Evolutionary conservation across 768 basidiomycete genomes (phyloP).

Genomic region (Strobilomyces echinocephalus): DNA sequence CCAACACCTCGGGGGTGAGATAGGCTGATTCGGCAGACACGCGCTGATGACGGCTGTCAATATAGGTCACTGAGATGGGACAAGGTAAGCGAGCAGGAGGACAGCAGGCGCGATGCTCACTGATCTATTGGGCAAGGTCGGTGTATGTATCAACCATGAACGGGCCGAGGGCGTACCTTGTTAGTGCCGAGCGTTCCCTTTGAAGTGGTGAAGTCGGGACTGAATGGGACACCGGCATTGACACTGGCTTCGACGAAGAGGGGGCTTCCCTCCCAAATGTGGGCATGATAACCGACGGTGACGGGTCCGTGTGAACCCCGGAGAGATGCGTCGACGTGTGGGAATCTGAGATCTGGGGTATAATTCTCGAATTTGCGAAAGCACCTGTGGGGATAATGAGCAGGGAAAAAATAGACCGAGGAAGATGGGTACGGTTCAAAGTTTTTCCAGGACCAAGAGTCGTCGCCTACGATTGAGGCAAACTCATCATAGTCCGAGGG

Average conservation of each 20-base stretch:
- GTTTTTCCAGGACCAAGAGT: conserved; percentile 52
- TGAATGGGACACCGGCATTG: conserved; percentile 47
- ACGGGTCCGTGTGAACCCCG: conserved; percentile 56
- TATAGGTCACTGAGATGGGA: conserved; percentile 59
- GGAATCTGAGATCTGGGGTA: conserved; percentile 45
- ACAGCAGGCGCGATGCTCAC: conserved; percentile 26
- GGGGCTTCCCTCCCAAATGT: conserved; percentile 40
- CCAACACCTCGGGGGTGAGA: conserved; percentile 58
- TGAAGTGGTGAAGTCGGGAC: conserved; percentile 52
- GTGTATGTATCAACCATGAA: not conserved
- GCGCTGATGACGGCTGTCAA: conserved; percentile 47
- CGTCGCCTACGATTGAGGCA: conserved; percentile 48
- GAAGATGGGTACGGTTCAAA: conserved; percentile 40
- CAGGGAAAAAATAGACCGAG: not conserved
- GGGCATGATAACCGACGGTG: conserved; percentile 52
- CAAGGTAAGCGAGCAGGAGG: conserved; percentile 1
- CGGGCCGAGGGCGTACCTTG: conserved; percentile 39
- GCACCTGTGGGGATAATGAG: conserved; percentile 41
- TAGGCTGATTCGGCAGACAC: conserved; percentile 66
- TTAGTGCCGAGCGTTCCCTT: conserved; percentile 57
- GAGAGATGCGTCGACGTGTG: conserved; percentile 41
- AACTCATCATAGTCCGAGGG: conserved; percentile 70
- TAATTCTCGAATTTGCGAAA: conserved; percentile 66
- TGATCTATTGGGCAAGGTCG: conserved; percentile 32
- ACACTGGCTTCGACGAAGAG: conserved; percentile 54